These are phyloP conservation scores for Leccinum pseudoinsigne DNA, from an alignment of 1,284 basidiomycete genomes.

Conservation along the genomic window DNA sequence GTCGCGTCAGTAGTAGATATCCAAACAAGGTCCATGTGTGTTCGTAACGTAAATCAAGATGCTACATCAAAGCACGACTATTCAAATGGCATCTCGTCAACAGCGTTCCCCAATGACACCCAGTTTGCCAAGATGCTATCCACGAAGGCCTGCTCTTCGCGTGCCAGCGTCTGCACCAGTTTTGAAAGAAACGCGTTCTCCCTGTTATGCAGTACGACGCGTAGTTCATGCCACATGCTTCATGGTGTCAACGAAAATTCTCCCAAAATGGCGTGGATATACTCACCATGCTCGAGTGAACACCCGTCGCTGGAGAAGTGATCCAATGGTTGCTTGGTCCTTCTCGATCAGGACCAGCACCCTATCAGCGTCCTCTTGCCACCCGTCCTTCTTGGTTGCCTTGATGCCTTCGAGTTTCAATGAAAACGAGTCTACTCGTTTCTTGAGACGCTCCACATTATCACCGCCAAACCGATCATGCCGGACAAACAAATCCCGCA, in stretches of 20 bases:
- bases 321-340: slow-evolving; percentile 72
- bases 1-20: neutral
- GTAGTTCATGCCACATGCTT: slow-evolving; percentile 91
- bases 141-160: slow-evolving; percentile 68
- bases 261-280: slow-evolving; percentile 1
- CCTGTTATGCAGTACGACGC: slow-evolving; percentile 84
- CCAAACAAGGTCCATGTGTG: slow-evolving; percentile 15
- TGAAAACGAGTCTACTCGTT: slow-evolving; percentile 75
- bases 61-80: slow-evolving; percentile 34
- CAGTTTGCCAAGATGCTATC: slow-evolving; percentile 68
- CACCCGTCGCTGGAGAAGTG: slow-evolving; percentile 70
- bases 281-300: slow-evolving; percentile 83
- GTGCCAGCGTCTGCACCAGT: slow-evolving; percentile 68
- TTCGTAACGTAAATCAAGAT: slow-evolving; percentile 15
- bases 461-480: slow-evolving; percentile 84
- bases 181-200: slow-evolving; percentile 83
- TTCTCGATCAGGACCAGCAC: slow-evolving; percentile 68
- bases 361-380: slow-evolving; percentile 82
- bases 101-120: slow-evolving; percentile 65
- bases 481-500: slow-evolving; percentile 81
- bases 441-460: slow-evolving; percentile 82
- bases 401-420: slow-evolving; percentile 76
- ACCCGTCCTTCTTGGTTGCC: slow-evolving; percentile 70
- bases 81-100: slow-evolving; percentile 84
- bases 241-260: slow-evolving; percentile 6